phyloP scores from a whole-genome alignment of 1,284 basidiomycete species.

The Trametes versicolor region DNA sequence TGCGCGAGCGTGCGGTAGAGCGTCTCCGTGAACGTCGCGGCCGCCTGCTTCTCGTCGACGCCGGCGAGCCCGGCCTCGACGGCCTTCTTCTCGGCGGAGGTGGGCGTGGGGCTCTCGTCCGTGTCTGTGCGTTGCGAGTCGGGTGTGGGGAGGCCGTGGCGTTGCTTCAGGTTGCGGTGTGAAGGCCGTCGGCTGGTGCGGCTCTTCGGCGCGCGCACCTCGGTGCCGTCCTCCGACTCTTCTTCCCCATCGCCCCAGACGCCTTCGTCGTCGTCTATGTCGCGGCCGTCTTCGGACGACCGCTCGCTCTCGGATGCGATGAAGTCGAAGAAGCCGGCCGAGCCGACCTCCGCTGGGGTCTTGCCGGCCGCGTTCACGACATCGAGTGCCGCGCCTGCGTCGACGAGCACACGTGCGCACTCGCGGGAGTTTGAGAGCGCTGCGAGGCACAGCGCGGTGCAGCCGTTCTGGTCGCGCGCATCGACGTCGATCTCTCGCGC shows the following conservation, averaged over 20 bases:
- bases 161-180: slow-evolving; percentile 32
- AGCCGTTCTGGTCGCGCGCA: slow-evolving; percentile 89
- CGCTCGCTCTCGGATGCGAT: slow-evolving; percentile 42
- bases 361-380: slow-evolving; percentile 83
- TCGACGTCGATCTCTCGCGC: slow-evolving; percentile 82
- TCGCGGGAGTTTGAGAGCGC: slow-evolving; percentile 72
- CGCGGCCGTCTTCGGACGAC: slow-evolving; percentile 43
- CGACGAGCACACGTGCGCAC: slow-evolving; percentile 76
- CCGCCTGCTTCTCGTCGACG: slow-evolving; percentile 70
- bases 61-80: slow-evolving; percentile 34
- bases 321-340: slow-evolving; percentile 64
- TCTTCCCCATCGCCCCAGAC: slow-evolving; percentile 76
- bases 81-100: slow-evolving; percentile 38
- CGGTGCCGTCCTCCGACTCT: slow-evolving; percentile 57
- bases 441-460: slow-evolving; percentile 91
- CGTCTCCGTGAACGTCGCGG: slow-evolving; percentile 71
- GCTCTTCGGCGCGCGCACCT: slow-evolving; percentile 21
- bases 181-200: slow-evolving; percentile 12
- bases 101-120: slow-evolving; percentile 11
- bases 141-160: slow-evolving; percentile 14
- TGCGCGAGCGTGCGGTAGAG: slow-evolving; percentile 81
- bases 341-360: slow-evolving; percentile 82
- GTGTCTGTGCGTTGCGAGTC: slow-evolving; percentile 5
- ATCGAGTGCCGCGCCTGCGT: slow-evolving; percentile 83
- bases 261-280: slow-evolving; percentile 67